phyloP scores from a whole-genome alignment of 306 rosid species.

The Acacia crassicarpa region DNA sequence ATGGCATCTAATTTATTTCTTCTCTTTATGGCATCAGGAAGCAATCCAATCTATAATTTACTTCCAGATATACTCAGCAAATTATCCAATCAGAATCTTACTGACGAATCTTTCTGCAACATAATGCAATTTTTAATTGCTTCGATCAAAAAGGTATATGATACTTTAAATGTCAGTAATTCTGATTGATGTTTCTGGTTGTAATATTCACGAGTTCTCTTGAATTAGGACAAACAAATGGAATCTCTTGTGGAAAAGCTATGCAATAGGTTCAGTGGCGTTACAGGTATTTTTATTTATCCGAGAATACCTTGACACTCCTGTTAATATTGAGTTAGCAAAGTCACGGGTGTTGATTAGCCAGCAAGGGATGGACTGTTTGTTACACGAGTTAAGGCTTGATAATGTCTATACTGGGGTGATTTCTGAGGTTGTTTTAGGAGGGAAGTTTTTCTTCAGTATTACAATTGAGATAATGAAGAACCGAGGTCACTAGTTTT shows the following conservation, averaged over 20 bases:
- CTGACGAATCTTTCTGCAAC: conserved; percentile 78
- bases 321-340: not conserved
- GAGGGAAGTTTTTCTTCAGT: not conserved
- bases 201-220: conserved; percentile 29
- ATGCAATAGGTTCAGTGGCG: conserved; percentile 90
- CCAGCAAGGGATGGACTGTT: not conserved
- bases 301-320: conserved; percentile 9
- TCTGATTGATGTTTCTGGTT: conserved; percentile 20
- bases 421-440: conserved; percentile 1
- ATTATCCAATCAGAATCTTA: conserved; percentile 73
- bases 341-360: not conserved
- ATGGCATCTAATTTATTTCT: conserved; percentile 24
- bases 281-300: conserved; percentile 52
- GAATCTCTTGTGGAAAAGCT: conserved; percentile 97
- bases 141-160: conserved; percentile 85
- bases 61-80: conserved; percentile 97
- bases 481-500: conserved; percentile 7
- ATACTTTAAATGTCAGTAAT: conserved; percentile 4
- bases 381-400: not conserved
- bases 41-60: conserved; percentile 90
- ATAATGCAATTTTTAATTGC: conserved; percentile 94
- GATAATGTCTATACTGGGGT: conserved; percentile 1
- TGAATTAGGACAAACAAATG: conserved; percentile 86
- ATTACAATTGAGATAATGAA: not conserved
- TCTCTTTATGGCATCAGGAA: conserved; percentile 54